phyloP scores from a whole-genome alignment of 2,329 filamentous ascomycete genomes.

The Epichloe bromicola region DNA sequence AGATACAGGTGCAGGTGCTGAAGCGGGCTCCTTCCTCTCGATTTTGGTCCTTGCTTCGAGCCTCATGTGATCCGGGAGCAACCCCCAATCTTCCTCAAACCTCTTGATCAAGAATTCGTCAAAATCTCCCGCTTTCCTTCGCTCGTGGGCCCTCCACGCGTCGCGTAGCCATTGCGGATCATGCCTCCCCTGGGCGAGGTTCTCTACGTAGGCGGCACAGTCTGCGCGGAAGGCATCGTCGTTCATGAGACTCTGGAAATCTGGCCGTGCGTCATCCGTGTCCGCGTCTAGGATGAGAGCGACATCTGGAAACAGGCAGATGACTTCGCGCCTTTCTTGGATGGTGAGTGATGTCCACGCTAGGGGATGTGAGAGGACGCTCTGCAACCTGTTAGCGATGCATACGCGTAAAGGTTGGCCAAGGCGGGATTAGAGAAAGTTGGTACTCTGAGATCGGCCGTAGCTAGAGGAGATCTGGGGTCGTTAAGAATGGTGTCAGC shows the following conservation, averaged over 20 bases:
- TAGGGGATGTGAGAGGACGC: constrained; percentile 23
- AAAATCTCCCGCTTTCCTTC: constrained; percentile 35
- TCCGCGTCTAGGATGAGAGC: constrained; percentile 24
- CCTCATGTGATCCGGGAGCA: constrained; percentile 23
- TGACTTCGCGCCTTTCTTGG: constrained; percentile 22
- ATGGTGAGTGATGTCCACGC: constrained; percentile 24
- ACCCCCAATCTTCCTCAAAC: constrained; percentile 37
- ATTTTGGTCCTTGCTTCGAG: background rate
- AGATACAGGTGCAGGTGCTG: background rate
- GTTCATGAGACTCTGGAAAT: constrained; percentile 30
- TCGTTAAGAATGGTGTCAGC: constrained; percentile 23
- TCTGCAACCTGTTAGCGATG: constrained; percentile 11
- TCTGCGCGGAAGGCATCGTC: constrained; percentile 35
- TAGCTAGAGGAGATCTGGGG: constrained; percentile 25
- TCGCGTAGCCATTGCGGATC: constrained; percentile 39
- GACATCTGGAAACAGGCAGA: constrained; percentile 25
- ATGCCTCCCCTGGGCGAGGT: constrained; percentile 34
- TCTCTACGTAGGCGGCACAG: constrained; percentile 31
- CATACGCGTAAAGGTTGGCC: background rate
- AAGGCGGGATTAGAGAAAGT: background rate
- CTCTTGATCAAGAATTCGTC: constrained; percentile 31
- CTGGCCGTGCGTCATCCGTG: constrained; percentile 24
- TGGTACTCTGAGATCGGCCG: constrained; percentile 23
- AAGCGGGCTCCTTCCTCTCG: background rate
- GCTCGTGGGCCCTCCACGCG: constrained; percentile 38